These are phyloP conservation scores for Fraxinus sp. DNA, from an alignment of 305 asterid genomes.

Conservation along the genomic window DNA sequence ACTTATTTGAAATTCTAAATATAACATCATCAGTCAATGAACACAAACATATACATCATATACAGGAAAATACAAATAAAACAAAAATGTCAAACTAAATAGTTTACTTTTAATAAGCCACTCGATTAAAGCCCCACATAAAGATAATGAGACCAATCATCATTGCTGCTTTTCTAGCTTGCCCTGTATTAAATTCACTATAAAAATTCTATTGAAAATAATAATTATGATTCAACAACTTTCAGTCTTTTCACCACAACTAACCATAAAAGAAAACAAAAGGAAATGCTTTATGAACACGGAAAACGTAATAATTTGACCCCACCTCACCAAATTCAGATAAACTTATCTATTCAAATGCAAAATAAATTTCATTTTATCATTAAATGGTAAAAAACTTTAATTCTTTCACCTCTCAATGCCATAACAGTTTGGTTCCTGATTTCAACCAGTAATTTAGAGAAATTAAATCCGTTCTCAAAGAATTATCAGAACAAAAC, in stretches of 20 bases:
- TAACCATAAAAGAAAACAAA: neutral
- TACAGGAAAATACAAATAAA: neutral
- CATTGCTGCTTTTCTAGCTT: neutral
- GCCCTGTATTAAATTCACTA: neutral
- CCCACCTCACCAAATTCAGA: neutral
- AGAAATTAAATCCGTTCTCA: neutral
- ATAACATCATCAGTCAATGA: neutral
- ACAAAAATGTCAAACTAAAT: neutral
- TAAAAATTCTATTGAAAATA: neutral
- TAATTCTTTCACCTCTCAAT: neutral
- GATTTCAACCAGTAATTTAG: neutral
- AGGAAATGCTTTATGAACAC: neutral
- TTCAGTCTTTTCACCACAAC: neutral
- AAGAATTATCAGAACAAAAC: neutral
- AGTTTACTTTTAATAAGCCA: neutral
- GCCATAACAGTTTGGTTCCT: neutral
- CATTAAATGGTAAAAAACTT: neutral
- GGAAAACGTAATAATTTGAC: neutral
- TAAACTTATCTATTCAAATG: neutral
- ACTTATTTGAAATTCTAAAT: neutral
- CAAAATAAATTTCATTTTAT: neutral
- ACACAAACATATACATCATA: neutral
- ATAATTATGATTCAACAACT: neutral
- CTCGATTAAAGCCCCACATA: neutral
- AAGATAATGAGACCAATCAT: neutral